phyloP scores from a whole-genome alignment of 179 eudicot genomes.

The Beta macrorhiza region DNA sequence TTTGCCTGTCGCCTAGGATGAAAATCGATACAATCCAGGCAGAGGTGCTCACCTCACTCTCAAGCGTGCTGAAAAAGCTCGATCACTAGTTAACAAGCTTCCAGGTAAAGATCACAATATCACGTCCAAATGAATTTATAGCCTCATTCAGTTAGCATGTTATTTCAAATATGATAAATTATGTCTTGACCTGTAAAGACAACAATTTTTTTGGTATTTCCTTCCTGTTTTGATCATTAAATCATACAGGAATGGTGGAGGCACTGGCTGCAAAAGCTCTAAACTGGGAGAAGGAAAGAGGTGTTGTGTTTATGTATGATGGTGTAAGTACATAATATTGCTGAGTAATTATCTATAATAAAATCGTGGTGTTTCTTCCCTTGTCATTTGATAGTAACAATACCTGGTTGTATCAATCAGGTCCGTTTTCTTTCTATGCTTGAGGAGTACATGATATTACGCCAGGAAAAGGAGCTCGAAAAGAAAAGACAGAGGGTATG shows the following conservation, averaged over 20 bases:
- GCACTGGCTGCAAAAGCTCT: constrained; percentile 63
- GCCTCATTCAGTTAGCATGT: background rate
- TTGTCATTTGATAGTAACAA: background rate
- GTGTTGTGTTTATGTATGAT: constrained; percentile 71
- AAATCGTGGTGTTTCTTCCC: background rate
- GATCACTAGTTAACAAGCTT: constrained; percentile 73
- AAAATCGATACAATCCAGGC: constrained; percentile 92
- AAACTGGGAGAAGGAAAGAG: constrained; percentile 84
- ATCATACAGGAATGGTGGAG: constrained; percentile 74
- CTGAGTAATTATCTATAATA: background rate
- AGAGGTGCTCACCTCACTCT: constrained; percentile 90
- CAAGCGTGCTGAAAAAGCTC: constrained; percentile 98
- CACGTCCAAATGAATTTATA: background rate
- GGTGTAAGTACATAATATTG: constrained; percentile 55
- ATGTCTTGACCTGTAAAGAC: too few relatives aligned
- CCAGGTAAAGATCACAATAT: constrained; percentile 52
- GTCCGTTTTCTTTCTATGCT: constrained; percentile 84
- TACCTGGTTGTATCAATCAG: constrained; percentile 32
- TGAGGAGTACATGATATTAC: constrained; percentile 64
- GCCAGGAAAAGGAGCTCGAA: constrained; percentile 82
- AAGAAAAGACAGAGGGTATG: constrained; percentile 81
- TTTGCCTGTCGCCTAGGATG: constrained; percentile 56
- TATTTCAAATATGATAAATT: too few relatives aligned
- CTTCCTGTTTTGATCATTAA: background rate
- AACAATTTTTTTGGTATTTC: background rate